phyloP scores from a whole-genome alignment of 2,329 filamentous ascomycete species.

The Decorospora gaudefroyi region DNA sequence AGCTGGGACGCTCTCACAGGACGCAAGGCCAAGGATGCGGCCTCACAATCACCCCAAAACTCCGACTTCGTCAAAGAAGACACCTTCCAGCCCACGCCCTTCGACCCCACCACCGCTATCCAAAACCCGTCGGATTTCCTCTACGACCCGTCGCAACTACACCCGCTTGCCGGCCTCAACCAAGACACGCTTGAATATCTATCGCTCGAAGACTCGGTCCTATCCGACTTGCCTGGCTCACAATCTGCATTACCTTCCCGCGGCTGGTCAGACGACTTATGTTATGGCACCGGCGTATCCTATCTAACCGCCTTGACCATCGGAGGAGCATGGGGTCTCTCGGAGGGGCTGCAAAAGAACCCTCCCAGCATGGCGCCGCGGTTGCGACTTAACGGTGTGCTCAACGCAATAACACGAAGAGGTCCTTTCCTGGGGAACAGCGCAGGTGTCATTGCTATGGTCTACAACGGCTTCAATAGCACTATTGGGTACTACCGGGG shows the following conservation, averaged over 20 bases:
- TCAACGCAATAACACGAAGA: conserved; percentile 90
- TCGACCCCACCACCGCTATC: conserved; percentile 69
- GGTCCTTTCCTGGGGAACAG: conserved; percentile 97
- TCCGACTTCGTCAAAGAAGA: conserved; percentile 45
- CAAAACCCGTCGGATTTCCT: conserved; percentile 89
- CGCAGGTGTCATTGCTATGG: conserved; percentile 91
- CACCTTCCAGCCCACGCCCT: conserved; percentile 61
- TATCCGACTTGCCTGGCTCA: conserved; percentile 82
- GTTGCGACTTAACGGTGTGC: conserved; percentile 87
- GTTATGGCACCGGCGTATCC: conserved; percentile 94
- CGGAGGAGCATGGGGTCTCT: conserved; percentile 89
- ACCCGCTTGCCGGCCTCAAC: conserved; percentile 91
- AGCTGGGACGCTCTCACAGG: conserved; percentile 64
- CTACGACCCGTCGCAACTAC: conserved; percentile 84
- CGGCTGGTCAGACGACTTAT: conserved; percentile 97
- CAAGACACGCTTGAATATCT: conserved; percentile 94
- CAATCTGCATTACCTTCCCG: conserved; percentile 90
- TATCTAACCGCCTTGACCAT: conserved; percentile 85
- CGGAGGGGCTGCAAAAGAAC: conserved; percentile 79
- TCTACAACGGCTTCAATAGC: conserved; percentile 76
- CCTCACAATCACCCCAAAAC: conserved; percentile 46
- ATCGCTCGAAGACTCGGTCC: conserved; percentile 85
- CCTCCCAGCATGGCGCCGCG: conserved; percentile 78
- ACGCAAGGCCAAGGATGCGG: conserved; percentile 58
- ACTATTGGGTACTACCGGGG: conserved; percentile 48